Percentiles rank a stretch among this genome's conserved stretches.
These are phyloP conservation scores for Moesziomyces antarcticus DNA, from an alignment of 1,284 basidiomycete genomes.

Conservation along the genomic window DNA sequence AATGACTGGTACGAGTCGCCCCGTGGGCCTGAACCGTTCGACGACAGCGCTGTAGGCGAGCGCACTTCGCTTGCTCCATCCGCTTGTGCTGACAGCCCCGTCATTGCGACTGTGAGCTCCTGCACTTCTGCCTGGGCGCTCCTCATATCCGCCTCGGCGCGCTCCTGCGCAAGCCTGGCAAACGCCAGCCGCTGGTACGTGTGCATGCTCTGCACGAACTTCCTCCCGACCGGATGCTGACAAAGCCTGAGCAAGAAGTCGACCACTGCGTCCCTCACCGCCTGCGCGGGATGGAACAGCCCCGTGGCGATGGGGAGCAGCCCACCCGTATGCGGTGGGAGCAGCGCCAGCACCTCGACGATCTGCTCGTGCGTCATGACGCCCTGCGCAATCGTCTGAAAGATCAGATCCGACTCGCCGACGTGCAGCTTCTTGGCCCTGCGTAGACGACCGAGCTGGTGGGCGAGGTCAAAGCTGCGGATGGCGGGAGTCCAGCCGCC, in stretches of 20 bases:
- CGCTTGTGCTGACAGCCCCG: neutral
- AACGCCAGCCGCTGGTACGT: constrained; percentile 87
- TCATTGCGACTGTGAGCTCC: constrained; percentile 9
- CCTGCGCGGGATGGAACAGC: constrained; percentile 84
- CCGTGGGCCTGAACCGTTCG: constrained; percentile 7
- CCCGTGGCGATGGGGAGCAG: constrained; percentile 86
- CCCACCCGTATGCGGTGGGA: constrained; percentile 83
- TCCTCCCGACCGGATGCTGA: constrained; percentile 74
- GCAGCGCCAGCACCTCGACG: constrained; percentile 82
- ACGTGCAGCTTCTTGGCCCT: constrained; percentile 74
- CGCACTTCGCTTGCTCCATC: constrained; percentile 3
- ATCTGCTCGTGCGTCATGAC: constrained; percentile 80
- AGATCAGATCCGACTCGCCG: constrained; percentile 79
- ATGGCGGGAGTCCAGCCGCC: constrained; percentile 71
- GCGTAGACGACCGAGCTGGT: constrained; percentile 79
- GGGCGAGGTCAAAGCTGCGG: constrained; percentile 75
- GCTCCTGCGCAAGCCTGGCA: constrained; percentile 60
- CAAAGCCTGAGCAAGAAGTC: constrained; percentile 69
- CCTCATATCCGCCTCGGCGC: constrained; percentile 30
- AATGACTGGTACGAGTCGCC: constrained; percentile 18
- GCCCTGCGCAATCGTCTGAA: constrained; percentile 74
- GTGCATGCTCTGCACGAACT: constrained; percentile 85
- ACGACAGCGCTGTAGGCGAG: constrained; percentile 3
- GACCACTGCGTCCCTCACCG: constrained; percentile 80
- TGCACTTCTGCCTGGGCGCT: constrained; percentile 15